Percentiles rank a stretch among this genome's conserved stretches.
phyloP scores from a whole-genome alignment of 2,329 filamentous ascomycete genomes.

The Triangularia verruculosa region DNA sequence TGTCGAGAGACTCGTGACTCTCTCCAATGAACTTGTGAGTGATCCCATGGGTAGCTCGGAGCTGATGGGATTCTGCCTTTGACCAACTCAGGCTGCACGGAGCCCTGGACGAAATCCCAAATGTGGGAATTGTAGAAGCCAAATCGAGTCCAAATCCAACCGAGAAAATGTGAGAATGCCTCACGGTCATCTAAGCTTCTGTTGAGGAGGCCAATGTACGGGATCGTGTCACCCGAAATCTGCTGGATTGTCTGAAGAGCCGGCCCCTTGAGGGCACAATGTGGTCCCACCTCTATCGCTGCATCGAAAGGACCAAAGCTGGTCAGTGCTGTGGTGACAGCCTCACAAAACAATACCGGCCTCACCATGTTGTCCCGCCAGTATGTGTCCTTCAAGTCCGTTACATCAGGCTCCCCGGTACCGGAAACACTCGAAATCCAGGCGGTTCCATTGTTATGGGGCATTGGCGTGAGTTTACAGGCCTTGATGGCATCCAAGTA shows the following conservation, averaged over 20 bases:
- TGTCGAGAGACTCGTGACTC: conserved; percentile 42
- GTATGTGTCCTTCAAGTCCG: conserved; percentile 33
- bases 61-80: conserved; percentile 27
- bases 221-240: conserved; percentile 18
- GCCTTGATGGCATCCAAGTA: conserved; percentile 35
- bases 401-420: conserved; percentile 7
- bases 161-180: conserved; percentile 35
- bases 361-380: conserved; percentile 46
- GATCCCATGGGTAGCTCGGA: conserved; percentile 49
- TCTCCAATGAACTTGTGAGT: conserved; percentile 41
- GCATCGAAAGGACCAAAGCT: conserved; percentile 32
- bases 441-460: conserved; percentile 25
- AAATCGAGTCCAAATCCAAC: conserved; percentile 35
- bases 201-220: conserved; percentile 35
- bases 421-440: conserved; percentile 44
- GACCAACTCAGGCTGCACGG: conserved; percentile 23
- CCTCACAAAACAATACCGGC: conserved; percentile 44
- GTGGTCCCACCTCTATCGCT: conserved; percentile 45
- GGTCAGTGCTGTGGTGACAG: conserved; percentile 32
- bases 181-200: conserved; percentile 32
- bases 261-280: conserved; percentile 43
- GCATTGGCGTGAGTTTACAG: conserved; percentile 30
- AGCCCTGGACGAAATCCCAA: conserved; percentile 27
- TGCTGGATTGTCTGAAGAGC: conserved; percentile 36
- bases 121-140: conserved; percentile 26